These are phyloP conservation scores for Xylaria venustula DNA, from an alignment of 495 filamentous ascomycete genomes.

Conservation along the genomic window DNA sequence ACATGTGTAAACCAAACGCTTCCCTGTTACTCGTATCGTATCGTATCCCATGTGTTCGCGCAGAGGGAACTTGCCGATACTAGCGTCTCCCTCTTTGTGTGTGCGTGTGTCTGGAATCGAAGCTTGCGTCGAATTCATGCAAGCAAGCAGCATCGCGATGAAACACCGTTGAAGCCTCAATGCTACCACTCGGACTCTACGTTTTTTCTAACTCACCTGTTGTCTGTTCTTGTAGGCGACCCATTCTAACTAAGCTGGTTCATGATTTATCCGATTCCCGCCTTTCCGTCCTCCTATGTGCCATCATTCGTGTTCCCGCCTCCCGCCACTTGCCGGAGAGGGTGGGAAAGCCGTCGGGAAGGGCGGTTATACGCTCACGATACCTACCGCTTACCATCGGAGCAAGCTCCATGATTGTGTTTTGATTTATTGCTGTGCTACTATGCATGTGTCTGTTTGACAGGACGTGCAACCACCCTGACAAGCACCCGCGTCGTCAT, in stretches of 20 bases:
- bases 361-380: neutral
- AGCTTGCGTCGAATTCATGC: neutral
- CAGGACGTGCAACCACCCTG: neutral
- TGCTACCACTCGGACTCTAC: neutral
- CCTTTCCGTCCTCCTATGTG: neutral
- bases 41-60: neutral
- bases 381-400: neutral
- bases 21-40: no score
- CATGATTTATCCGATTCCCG: neutral
- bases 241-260: neutral
- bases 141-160: neutral
- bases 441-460: neutral
- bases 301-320: neutral
- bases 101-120: neutral
- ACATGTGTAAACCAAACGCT: neutral
- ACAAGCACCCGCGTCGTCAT: neutral
- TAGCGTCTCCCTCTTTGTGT: no score
- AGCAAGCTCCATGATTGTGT: neutral
- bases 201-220: neutral
- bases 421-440: neutral
- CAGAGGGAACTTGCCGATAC: neutral
- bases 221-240: no score
- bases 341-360: neutral
- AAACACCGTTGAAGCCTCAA: neutral
- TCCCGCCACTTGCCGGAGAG: neutral